A percentile compares a stretch with the other conserved stretches of the same genome.
These are phyloP conservation scores for Fusarium chuoi DNA, from an alignment of 2,329 filamentous ascomycete genomes.

Conservation along the genomic window DNA sequence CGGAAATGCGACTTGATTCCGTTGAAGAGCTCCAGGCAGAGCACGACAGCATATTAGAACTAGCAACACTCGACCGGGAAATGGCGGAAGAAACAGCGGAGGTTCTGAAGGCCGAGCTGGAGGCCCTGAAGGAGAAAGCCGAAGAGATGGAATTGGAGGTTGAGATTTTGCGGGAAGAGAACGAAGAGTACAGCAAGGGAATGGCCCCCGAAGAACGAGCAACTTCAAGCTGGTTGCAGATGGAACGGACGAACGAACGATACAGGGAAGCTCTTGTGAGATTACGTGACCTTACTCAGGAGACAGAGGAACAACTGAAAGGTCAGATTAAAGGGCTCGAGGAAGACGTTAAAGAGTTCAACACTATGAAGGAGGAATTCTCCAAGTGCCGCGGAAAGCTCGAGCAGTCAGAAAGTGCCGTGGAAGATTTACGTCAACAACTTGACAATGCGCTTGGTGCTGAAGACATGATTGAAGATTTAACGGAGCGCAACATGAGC, in stretches of 20 bases:
- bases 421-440: slow-evolving; percentile 89
- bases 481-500: slow-evolving; percentile 86
- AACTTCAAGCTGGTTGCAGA: slow-evolving; percentile 87
- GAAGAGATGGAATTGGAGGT: slow-evolving; percentile 91
- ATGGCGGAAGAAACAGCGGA: slow-evolving; percentile 97
- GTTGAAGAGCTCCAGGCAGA: slow-evolving; percentile 82
- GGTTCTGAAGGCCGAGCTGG: slow-evolving; percentile 80
- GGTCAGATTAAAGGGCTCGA: slow-evolving; percentile 79
- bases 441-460: slow-evolving; percentile 88
- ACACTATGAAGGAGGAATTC: slow-evolving; percentile 74
- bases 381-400: slow-evolving; percentile 78
- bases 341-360: slow-evolving; percentile 76
- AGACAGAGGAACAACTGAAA: slow-evolving; percentile 82
- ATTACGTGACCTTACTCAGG: slow-evolving; percentile 86
- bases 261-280: slow-evolving; percentile 85
- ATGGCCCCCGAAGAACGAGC: slow-evolving; percentile 90
- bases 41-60: slow-evolving; percentile 85
- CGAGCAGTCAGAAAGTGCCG: slow-evolving; percentile 74
- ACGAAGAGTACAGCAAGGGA: slow-evolving; percentile 81
- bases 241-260: slow-evolving; percentile 90
- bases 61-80: slow-evolving; percentile 89
- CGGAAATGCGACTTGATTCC: slow-evolving; percentile 72
- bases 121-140: slow-evolving; percentile 76
- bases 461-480: slow-evolving; percentile 93
- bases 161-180: slow-evolving; percentile 88